Conservation (phyloP, 2,329 filamentous ascomycete species). For the Apiospora hydei region DNA sequence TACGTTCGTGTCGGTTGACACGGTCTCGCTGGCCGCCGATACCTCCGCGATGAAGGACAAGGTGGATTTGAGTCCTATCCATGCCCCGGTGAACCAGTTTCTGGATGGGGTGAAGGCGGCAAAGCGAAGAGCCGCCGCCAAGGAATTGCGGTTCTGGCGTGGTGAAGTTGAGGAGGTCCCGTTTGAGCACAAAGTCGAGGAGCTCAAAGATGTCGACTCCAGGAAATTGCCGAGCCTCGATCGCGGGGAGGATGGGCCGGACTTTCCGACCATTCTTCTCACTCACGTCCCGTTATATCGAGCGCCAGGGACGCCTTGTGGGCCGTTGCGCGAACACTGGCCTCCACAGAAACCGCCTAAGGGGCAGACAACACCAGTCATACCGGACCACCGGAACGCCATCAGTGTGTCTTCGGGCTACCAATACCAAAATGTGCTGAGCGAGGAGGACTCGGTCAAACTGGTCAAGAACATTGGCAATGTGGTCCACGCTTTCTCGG, state of each 20-base stretch:
- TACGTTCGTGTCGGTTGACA: conserved; percentile 90
- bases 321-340: conserved; percentile 83
- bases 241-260: conserved; percentile 54
- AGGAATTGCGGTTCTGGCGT: conserved; percentile 71
- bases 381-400: conserved; percentile 75
- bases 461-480: conserved; percentile 82
- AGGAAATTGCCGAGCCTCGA: conserved; percentile 49
- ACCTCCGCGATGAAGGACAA: conserved; percentile 58
- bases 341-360: conserved; percentile 71
- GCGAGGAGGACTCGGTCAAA: conserved; percentile 75
- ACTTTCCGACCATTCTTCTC: conserved; percentile 87
- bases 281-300: conserved; percentile 92
- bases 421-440: conserved; percentile 96
- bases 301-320: conserved; percentile 83
- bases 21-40: conserved; percentile 82
- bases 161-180: conserved; percentile 63
- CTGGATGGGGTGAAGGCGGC: conserved; percentile 69
- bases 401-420: conserved; percentile 82
- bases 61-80: conserved; percentile 68
- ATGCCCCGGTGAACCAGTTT: conserved; percentile 79
- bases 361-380: conserved; percentile 60
- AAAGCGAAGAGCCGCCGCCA: conserved; percentile 72
- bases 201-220: conserved; percentile 57
- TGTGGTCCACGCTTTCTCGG: conserved; percentile 86
- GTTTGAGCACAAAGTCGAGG: conserved; percentile 67